These are phyloP conservation scores for Dalbergia cultrata DNA, from an alignment of 306 rosid species.

Conservation along the genomic window DNA sequence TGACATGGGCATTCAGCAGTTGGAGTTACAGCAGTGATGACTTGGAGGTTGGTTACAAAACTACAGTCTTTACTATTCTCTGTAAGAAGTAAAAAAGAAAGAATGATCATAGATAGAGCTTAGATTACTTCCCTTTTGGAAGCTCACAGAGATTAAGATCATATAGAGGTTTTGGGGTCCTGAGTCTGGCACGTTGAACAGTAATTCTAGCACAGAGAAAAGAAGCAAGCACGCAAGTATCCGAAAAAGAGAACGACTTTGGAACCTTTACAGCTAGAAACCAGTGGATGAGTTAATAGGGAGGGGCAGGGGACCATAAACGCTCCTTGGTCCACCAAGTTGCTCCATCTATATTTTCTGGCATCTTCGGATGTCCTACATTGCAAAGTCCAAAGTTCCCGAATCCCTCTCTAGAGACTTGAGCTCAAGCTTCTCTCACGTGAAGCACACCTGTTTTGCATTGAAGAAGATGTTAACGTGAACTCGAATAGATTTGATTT, in stretches of 20 bases:
- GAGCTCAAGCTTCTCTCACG: slow-evolving; percentile 10
- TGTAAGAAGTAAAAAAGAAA: neutral
- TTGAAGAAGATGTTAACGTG: neutral
- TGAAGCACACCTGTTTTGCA: neutral
- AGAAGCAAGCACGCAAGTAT: slow-evolving; percentile 27
- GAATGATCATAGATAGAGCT: neutral
- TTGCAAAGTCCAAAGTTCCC: neutral
- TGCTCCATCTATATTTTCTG: neutral
- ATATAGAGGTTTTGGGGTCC: neutral
- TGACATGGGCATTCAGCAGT: slow-evolving; percentile 1
- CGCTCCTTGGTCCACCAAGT: slow-evolving; percentile 32
- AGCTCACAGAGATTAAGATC: neutral
- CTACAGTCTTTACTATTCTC: neutral
- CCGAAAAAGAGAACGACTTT: slow-evolving; percentile 6
- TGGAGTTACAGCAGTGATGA: neutral
- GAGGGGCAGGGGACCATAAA: neutral
- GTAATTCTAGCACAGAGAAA: slow-evolving; percentile 3
- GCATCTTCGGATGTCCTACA: slow-evolving; percentile 1
- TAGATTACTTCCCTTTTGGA: neutral
- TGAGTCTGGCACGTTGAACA: neutral
- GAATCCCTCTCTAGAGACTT: neutral
- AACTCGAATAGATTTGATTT: neutral
- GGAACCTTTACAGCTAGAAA: slow-evolving; percentile 43
- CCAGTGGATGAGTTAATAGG: slow-evolving; percentile 1
- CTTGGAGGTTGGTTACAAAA: neutral